Percentiles rank a stretch among this genome's conserved stretches.
Conservation (phyloP, 495 filamentous ascomycete genomes). For the Podospora fimiseda region DNA sequence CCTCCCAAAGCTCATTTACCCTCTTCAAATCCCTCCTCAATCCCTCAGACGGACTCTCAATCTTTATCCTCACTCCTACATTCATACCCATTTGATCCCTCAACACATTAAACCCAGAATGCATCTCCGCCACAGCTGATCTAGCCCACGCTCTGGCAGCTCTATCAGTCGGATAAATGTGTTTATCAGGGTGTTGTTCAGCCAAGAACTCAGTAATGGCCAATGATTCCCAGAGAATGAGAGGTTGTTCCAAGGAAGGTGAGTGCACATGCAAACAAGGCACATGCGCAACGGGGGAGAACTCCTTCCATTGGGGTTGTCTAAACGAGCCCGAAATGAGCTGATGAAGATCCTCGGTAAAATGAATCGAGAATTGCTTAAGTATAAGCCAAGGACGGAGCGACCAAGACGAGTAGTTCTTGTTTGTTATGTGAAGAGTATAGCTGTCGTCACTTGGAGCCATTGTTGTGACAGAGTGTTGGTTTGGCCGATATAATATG, state of each 20-base stretch:
- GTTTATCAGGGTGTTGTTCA: constrained; percentile 36
- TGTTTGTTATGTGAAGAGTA: constrained; percentile 29
- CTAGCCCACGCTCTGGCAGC: constrained; percentile 45
- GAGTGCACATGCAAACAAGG: constrained; percentile 25
- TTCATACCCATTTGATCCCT: constrained; percentile 41
- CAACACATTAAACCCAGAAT: constrained; percentile 43
- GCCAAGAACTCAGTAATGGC: constrained; percentile 51
- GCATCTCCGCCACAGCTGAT: constrained; percentile 49
- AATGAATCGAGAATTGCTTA: constrained; percentile 24
- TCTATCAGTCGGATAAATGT: constrained; percentile 41
- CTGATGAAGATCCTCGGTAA: constrained; percentile 18
- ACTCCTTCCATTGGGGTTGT: constrained; percentile 18
- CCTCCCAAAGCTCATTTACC: constrained; percentile 33
- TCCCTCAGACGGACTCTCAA: constrained; percentile 20
- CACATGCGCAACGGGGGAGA: constrained; percentile 29
- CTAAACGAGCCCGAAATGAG: constrained; percentile 12
- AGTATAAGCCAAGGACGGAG: constrained; percentile 30
- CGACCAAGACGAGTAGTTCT: constrained; percentile 34
- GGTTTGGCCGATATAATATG: no score
- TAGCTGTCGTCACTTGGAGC: constrained; percentile 13
- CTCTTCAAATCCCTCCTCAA: constrained; percentile 26
- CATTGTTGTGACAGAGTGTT: no score
- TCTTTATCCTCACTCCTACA: constrained; percentile 34
- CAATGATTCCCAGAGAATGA: constrained; percentile 44
- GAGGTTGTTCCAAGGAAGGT: not conserved